A percentile compares a stretch with the other conserved stretches of the same genome.
Conservation (phyloP, 2,329 filamentous ascomycete genomes). For the Aspergillus sclerotialis region DNA sequence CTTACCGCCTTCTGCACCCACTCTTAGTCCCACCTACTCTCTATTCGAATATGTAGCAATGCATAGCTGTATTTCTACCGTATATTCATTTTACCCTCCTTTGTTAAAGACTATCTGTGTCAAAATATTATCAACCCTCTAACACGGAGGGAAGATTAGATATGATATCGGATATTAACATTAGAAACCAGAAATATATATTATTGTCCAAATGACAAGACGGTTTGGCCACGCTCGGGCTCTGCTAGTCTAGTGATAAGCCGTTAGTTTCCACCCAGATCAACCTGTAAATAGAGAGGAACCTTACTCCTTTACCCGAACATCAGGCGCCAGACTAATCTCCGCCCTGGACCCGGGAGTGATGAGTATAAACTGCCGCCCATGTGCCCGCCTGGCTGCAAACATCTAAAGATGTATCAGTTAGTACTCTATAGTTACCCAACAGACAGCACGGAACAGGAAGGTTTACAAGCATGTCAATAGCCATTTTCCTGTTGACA, state of each 20-base stretch:
- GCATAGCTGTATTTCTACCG: too few species aligned
- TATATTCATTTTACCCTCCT: too few species aligned
- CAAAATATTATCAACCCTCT: too few species aligned
- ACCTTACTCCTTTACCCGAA: conserved; percentile 38
- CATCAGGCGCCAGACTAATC: conserved; percentile 38
- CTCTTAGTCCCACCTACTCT: too few species aligned
- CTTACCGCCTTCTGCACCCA: too few species aligned
- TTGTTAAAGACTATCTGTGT: too few species aligned
- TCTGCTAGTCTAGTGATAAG: conserved; percentile 31
- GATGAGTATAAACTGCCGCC: conserved; percentile 91
- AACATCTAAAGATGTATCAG: conserved; percentile 53
- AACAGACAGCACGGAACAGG: too few species aligned
- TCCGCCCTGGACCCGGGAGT: conserved; percentile 75
- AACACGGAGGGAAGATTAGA: too few species aligned
- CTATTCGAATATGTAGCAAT: too few species aligned
- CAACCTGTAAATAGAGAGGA: not conserved
- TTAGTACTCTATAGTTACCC: conserved; percentile 4
- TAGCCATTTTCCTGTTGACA: conserved; percentile 87
- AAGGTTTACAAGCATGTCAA: conserved; percentile 80
- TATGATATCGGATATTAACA: not conserved
- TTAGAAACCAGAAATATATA: not conserved
- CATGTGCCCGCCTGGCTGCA: conserved; percentile 77
- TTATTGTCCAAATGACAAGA: conserved; percentile 25
- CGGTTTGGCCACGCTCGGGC: conserved; percentile 38
- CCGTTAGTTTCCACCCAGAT: conserved; percentile 2